Evolutionary conservation across 2,329 filamentous ascomycete species (phyloP).

Genomic region (Colletotrichum eremochloae): DNA sequence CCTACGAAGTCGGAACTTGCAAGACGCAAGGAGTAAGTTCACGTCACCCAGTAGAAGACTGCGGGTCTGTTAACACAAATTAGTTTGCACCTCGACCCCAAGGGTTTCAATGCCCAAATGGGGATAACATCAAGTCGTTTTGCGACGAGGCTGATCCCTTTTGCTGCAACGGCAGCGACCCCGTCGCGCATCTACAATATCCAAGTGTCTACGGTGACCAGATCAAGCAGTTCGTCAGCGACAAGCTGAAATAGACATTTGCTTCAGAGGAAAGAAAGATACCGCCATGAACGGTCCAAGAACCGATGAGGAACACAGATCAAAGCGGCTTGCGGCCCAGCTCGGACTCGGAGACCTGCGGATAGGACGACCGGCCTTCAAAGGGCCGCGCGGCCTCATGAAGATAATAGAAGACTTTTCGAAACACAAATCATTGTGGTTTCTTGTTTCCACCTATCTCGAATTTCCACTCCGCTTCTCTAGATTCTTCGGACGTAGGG

Average conservation of each 20-base stretch:
- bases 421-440: background rate
- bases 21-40: constrained; percentile 66
- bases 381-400: constrained; percentile 2
- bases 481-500: background rate
- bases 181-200: constrained; percentile 59
- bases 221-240: constrained; percentile 37
- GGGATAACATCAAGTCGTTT: constrained; percentile 69
- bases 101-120: constrained; percentile 67
- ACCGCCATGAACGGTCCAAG: background rate
- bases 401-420: constrained; percentile 2
- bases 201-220: constrained; percentile 37
- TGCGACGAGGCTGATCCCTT: constrained; percentile 72
- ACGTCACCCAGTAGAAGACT: too few species aligned
- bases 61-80: background rate
- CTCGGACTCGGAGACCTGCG: constrained; percentile 5
- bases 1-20: constrained; percentile 73
- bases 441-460: background rate
- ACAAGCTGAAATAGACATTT: constrained; percentile 29
- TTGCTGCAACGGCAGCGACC: constrained; percentile 71
- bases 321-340: background rate
- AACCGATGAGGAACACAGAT: background rate
- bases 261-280: background rate
- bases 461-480: background rate
- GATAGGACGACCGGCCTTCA: background rate
- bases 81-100: constrained; percentile 69